These are phyloP conservation scores for Claviceps purpurea DNA, from an alignment of 2,329 filamentous ascomycete species.

Conservation along the genomic window DNA sequence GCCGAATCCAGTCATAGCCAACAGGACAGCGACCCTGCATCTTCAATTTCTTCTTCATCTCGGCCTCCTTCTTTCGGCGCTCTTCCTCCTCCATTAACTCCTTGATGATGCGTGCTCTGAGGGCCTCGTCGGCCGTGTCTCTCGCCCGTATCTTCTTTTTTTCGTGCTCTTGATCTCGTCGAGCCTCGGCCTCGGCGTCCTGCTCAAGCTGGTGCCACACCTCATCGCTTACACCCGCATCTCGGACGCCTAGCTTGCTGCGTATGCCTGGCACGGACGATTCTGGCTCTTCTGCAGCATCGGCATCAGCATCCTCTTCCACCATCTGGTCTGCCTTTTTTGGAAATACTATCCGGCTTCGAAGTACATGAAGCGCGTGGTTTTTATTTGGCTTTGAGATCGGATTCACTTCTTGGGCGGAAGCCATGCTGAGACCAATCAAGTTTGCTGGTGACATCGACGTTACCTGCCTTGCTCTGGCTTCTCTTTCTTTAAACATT, in stretches of 20 bases:
- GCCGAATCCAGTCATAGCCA: conserved; percentile 45
- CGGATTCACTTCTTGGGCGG: neutral
- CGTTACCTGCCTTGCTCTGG: neutral
- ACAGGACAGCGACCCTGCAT: conserved; percentile 39
- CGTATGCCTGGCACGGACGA: no score
- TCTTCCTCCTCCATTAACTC: conserved; percentile 25
- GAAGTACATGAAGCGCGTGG: no score
- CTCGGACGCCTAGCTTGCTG: conserved; percentile 22
- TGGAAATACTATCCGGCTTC: neutral
- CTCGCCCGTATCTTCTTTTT: conserved; percentile 18
- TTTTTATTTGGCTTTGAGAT: neutral
- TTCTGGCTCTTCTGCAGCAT: no score
- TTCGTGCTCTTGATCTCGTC: conserved; percentile 23
- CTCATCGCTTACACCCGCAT: conserved; percentile 44
- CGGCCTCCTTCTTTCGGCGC: conserved; percentile 22
- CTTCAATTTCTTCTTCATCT: conserved; percentile 33
- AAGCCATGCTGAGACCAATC: neutral
- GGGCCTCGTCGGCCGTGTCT: conserved; percentile 13
- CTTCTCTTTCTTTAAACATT: neutral
- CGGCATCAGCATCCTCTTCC: conserved; percentile 4
- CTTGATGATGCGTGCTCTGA: conserved; percentile 23
- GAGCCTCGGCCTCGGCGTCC: conserved; percentile 28
- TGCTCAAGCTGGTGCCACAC: conserved; percentile 47
- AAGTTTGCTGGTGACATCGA: neutral
- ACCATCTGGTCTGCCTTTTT: neutral